Percentiles rank a stretch among this genome's conserved stretches.
Evolutionary conservation across 805 yeast species (phyloP).

Genomic region (Starmerella floricola): DNA sequence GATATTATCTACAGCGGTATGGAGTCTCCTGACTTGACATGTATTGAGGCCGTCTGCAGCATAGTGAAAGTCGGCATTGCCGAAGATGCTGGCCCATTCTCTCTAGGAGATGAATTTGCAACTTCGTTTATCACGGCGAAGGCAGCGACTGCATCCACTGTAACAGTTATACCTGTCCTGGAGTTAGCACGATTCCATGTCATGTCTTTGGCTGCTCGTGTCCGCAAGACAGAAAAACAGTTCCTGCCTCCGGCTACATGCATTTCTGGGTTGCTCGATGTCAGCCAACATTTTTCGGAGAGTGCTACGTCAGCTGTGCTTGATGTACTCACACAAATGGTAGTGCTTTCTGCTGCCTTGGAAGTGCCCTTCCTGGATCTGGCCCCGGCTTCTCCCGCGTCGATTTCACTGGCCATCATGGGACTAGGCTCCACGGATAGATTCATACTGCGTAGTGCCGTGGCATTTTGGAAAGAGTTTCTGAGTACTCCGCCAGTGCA

Average conservation of each 20-base stretch:
- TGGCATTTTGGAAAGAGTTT: slow-evolving; percentile 44
- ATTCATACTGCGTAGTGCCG: slow-evolving; percentile 41
- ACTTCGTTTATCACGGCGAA: slow-evolving; percentile 34
- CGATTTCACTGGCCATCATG: slow-evolving; percentile 31
- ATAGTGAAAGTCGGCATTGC: slow-evolving; percentile 53
- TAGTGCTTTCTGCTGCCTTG: neutral
- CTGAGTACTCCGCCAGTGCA: slow-evolving; percentile 21
- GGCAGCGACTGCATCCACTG: slow-evolving; percentile 21
- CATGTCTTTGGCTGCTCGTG: slow-evolving; percentile 14
- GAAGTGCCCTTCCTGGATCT: neutral
- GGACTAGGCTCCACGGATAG: slow-evolving; percentile 41
- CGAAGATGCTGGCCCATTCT: slow-evolving; percentile 48
- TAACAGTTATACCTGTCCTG: slow-evolving; percentile 20
- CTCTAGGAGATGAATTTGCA: slow-evolving; percentile 35
- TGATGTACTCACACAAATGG: slow-evolving; percentile 23
- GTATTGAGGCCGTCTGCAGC: slow-evolving; percentile 52
- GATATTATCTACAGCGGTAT: slow-evolving; percentile 34
- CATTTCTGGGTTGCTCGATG: neutral
- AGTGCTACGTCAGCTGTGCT: slow-evolving; percentile 11
- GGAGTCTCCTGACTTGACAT: slow-evolving; percentile 35
- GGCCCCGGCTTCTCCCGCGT: slow-evolving; percentile 17
- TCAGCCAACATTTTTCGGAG: neutral
- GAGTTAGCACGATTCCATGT: slow-evolving; percentile 26
- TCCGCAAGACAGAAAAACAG: neutral
- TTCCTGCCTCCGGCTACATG: neutral